Percentiles rank a stretch among this genome's conserved stretches.
These are phyloP conservation scores for Helotiales sp. DNA, from an alignment of 2,329 filamentous ascomycete genomes.

Conservation along the genomic window DNA sequence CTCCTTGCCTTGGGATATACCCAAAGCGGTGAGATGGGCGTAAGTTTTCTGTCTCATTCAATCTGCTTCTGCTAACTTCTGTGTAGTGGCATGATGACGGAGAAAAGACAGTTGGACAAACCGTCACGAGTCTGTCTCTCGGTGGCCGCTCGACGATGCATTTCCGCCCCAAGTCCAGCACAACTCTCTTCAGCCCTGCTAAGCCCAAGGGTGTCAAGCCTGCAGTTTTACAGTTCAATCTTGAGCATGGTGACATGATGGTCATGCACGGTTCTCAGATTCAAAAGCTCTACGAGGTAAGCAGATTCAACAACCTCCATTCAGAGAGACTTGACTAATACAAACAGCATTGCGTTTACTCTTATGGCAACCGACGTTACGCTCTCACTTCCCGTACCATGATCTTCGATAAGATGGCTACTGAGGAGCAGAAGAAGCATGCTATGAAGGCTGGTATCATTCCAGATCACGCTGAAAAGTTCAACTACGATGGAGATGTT, in stretches of 20 bases:
- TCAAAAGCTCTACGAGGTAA: constrained; percentile 62
- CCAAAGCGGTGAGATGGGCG: constrained; percentile 60
- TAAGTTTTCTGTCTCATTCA: constrained; percentile 33
- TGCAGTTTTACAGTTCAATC: constrained; percentile 46
- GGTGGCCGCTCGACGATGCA: constrained; percentile 63
- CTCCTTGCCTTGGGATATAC: constrained; percentile 67
- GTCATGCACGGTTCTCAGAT: constrained; percentile 66
- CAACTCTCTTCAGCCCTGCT: constrained; percentile 28
- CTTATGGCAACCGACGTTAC: constrained; percentile 57
- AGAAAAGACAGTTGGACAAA: constrained; percentile 64
- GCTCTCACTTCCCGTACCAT: constrained; percentile 62
- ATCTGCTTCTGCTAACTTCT: constrained; percentile 18
- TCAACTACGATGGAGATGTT: constrained; percentile 42
- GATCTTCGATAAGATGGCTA: constrained; percentile 48
- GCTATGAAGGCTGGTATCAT: constrained; percentile 44
- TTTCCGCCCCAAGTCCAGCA: constrained; percentile 57
- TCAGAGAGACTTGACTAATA: constrained; percentile 31
- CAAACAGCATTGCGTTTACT: constrained; percentile 56
- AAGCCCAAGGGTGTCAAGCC: constrained; percentile 31
- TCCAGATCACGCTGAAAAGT: constrained; percentile 41
- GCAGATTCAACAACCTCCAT: not conserved
- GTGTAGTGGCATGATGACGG: constrained; percentile 69
- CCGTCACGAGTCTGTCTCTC: constrained; percentile 65
- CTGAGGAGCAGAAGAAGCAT: constrained; percentile 35
- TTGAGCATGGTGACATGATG: constrained; percentile 68